Evolutionary conservation across 2,329 filamentous ascomycete species (phyloP), one percentile per base, ranked within the genome.

Genomic region (Colletotrichum musicola): DNA sequence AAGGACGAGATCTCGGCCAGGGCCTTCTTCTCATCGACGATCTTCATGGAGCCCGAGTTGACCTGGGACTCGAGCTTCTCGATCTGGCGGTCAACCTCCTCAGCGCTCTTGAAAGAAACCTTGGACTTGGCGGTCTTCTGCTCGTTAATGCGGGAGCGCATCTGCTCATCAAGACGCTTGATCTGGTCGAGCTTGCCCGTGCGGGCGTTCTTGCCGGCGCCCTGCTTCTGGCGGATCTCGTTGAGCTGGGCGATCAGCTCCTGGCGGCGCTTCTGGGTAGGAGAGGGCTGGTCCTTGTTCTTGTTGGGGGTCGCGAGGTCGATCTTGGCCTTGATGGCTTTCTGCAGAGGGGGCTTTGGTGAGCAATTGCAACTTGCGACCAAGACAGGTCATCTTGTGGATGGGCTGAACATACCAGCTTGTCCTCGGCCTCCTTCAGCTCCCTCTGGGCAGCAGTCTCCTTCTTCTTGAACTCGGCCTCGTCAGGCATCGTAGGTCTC

Each of bases 11-110:
- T 91, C 75, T 98, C 94, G 58, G 88, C 84, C 20, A 98, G 86
- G 9, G 93, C 91, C 88, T 98, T 98, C 87, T 94, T 97, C 89
- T 98, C 96, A 75, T 99, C 96, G 12, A 98, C 96, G 59, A 99
- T 85, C 84, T 95, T 97, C 92, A 99, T 95, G 79, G 88, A 92
- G 72, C 95, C 95, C 42, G 90, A 88, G 80, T 97, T 93, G 74
- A 98, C 94, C 79, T 95, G 89, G 81, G 91, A 91, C 73, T 97
- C 93, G 62, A 98, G 89, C 60, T 86, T 86, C 69, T 89, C 87
- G 75, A 98, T 96, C 81, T 96, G 90, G 71, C 87, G 86, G 80
- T 98, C 94, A 72, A 99, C 84, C 71, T 98, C 96, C 66, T 97
- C 95, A 62, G 89, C 88, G 74, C 86, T 94, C 88, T 96, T 97